These are phyloP conservation scores for Lasiodiplodia hormozganensis DNA, from an alignment of 2,329 filamentous ascomycete species.

Conservation along the genomic window DNA sequence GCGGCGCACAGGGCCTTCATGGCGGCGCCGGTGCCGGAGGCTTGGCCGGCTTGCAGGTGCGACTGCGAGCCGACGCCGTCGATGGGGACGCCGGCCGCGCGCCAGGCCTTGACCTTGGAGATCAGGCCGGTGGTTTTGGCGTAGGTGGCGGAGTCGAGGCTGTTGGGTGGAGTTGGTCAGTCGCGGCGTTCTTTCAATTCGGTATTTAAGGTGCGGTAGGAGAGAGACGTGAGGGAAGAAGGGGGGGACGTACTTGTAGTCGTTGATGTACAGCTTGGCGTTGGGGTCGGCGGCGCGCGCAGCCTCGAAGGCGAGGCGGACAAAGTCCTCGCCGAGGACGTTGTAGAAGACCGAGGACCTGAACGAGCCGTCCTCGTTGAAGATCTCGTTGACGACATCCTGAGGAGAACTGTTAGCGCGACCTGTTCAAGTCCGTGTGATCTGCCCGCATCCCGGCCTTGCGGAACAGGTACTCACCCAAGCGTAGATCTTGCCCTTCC, in stretches of 20 bases:
- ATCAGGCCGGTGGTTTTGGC: slow-evolving; percentile 66
- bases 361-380: slow-evolving; percentile 65
- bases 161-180: slow-evolving; percentile 40
- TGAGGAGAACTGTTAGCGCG: neutral
- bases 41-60: slow-evolving; percentile 58
- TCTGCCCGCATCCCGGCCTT: neutral
- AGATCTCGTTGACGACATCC: slow-evolving; percentile 71
- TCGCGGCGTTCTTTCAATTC: slow-evolving; percentile 41
- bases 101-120: slow-evolving; percentile 68
- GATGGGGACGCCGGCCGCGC: slow-evolving; percentile 67
- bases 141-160: slow-evolving; percentile 66
- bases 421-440: slow-evolving; percentile 33
- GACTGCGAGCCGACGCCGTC: slow-evolving; percentile 69
- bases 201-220: neutral
- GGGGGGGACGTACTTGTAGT: slow-evolving; percentile 56
- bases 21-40: slow-evolving; percentile 55
- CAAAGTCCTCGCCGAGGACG: slow-evolving; percentile 73
- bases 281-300: slow-evolving; percentile 70
- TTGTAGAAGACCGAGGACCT: slow-evolving; percentile 69
- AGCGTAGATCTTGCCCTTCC: slow-evolving; percentile 68
- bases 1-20: slow-evolving; percentile 61
- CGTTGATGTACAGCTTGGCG: slow-evolving; percentile 78
- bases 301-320: slow-evolving; percentile 72
- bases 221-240: neutral
- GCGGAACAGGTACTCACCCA: slow-evolving; percentile 50